Conservation (phyloP, 768 basidiomycete genomes). For the Tephrocybe sp. region DNA sequence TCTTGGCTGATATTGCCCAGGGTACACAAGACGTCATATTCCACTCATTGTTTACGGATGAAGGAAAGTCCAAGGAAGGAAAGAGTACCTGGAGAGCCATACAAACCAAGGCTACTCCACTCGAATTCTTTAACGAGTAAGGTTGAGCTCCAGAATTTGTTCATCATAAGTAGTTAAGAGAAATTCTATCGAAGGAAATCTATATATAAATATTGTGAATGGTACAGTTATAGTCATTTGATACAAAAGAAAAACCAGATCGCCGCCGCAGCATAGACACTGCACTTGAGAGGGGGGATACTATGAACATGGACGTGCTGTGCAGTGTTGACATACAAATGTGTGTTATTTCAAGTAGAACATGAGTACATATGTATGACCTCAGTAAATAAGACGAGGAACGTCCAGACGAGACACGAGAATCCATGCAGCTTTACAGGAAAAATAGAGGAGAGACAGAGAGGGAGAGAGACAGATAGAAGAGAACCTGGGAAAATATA, state of each 20-base stretch:
- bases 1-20: conserved; percentile 31
- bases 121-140: conserved; percentile 75
- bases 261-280: not conserved
- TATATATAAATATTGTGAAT: not conserved
- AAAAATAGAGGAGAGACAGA: conserved; percentile 11
- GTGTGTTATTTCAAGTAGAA: conserved; percentile 2
- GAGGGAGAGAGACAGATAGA: conserved; percentile 14
- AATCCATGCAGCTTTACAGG: conserved; percentile 16
- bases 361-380: conserved; percentile 6
- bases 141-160: not conserved
- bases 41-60: conserved; percentile 71
- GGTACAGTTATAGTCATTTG: not conserved
- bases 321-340: conserved; percentile 6
- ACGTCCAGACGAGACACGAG: conserved; percentile 16
- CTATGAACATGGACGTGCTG: not conserved
- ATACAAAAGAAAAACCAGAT: not conserved
- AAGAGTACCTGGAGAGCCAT: conserved; percentile 59
- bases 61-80: conserved; percentile 44
- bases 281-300: not conserved
- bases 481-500: conserved; percentile 15
- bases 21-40: conserved; percentile 66
- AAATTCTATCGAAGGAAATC: not conserved
- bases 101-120: conserved; percentile 54
- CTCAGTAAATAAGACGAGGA: conserved; percentile 10
- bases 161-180: not conserved